Evolutionary conservation across 1,284 basidiomycete genomes (phyloP), one percentile per base, ranked within the genome.

Genomic region (Omphalotus olearius): DNA sequence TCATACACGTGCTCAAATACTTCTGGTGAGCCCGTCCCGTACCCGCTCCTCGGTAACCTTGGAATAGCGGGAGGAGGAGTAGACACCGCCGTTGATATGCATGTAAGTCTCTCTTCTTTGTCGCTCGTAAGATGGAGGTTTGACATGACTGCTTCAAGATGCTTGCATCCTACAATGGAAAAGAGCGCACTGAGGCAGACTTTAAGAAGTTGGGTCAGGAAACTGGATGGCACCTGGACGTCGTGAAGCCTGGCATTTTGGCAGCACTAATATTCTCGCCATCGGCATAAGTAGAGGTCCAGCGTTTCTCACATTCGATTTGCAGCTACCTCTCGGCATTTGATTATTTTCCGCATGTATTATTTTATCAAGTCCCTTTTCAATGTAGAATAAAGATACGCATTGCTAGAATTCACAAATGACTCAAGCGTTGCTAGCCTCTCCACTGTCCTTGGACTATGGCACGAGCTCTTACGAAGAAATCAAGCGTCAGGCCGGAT

Each of bases 151-250:
- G 13, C 17, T 26, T 16, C 18, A 47, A 66, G 64, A 63, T 66
- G 64, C 47, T 67, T 55, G 59, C 56, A 13, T 45, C 63, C 10
- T 61, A 62, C 53, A 59, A 63, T 37, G 65, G 62, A 3, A 60
- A 63, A 47, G 64, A 67, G 40, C 58, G 65, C 7, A 64, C 62
- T 16, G 58, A 57, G n/a, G 58, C 54, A 28, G 60, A 65, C 36
- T 63, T 64, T 43, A 43, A 47, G 28, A 56, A 58, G 25, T 57
- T 66, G 1, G 64, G 63, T 9, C 43, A 57, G 36, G 56, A 58
- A 11, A 57, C 55, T 7, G 66, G 66, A 4, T 65, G 65, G 66
- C 61, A 63, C 35, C 47, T 65, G 17, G 60, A 65, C 47, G 53
- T 45, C 10, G 58, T 62, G 14, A 60, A 56, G 30, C 59, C 57